A percentile compares a stretch with the other conserved stretches of the same genome.
These are phyloP conservation scores for Exophiala viscosa DNA, from an alignment of 2,329 filamentous ascomycete genomes.

Conservation along the genomic window DNA sequence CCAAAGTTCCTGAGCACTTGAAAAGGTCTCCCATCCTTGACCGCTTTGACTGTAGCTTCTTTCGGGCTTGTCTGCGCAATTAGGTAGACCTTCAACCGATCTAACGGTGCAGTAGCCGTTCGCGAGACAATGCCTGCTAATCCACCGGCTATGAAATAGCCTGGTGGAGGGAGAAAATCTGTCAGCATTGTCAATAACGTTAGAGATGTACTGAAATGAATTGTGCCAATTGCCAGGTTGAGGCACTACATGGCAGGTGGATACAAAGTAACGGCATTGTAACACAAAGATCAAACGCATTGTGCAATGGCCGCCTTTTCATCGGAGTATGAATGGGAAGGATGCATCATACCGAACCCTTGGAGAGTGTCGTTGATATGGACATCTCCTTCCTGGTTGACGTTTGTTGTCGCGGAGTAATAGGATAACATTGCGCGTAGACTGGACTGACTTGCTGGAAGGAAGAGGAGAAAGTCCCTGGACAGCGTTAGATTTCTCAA, in stretches of 20 bases:
- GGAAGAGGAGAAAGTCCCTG: slow-evolving; percentile 91
- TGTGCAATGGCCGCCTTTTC: not conserved
- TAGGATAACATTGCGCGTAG: slow-evolving; percentile 83
- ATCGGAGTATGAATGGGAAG: slow-evolving; percentile 1
- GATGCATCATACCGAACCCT: slow-evolving; percentile 74
- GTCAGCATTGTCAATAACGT: slow-evolving; percentile 49
- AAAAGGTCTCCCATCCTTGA: slow-evolving; percentile 66
- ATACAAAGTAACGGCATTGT: not conserved
- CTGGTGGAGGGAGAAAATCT: slow-evolving; percentile 76
- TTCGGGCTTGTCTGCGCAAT: slow-evolving; percentile 78
- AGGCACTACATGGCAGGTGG: not conserved
- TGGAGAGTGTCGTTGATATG: slow-evolving; percentile 86
- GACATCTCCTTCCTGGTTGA: slow-evolving; percentile 93
- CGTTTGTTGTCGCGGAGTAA: slow-evolving; percentile 81
- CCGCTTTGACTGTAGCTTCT: slow-evolving; percentile 59
- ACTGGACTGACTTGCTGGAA: slow-evolving; percentile 65
- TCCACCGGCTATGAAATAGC: slow-evolving; percentile 96
- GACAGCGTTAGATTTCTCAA: slow-evolving; percentile 12
- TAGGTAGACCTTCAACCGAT: slow-evolving; percentile 94
- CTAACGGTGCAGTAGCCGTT: slow-evolving; percentile 91
- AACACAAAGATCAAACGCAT: not conserved
- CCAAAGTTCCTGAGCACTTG: slow-evolving; percentile 63
- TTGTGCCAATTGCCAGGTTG: not conserved
- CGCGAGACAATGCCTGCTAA: slow-evolving; percentile 91
- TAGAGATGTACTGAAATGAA: slow-evolving; percentile 1